Conservation (phyloP, 225 moss, liverwort and hornwort species). For the Takakia lepidozioides region DNA sequence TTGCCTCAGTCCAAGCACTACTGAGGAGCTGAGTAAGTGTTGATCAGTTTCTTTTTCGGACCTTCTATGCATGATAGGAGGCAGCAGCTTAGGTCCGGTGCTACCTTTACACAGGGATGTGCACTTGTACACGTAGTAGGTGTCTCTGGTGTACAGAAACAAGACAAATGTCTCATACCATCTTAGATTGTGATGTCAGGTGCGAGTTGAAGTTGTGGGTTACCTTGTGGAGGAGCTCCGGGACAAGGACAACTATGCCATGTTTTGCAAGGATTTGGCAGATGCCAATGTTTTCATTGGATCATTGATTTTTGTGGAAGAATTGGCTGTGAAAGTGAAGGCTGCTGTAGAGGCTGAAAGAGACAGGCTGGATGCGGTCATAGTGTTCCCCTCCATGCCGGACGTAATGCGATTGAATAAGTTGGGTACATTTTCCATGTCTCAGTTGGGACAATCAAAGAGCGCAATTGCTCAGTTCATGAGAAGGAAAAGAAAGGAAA, state of each 20-base stretch:
- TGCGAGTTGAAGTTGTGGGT: constrained; percentile 90
- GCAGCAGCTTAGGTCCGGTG: neutral
- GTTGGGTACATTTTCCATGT: constrained; percentile 95
- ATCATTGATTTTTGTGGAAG: constrained; percentile 91
- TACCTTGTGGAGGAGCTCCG: constrained; percentile 93
- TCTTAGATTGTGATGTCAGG: constrained; percentile 1
- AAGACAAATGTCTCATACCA: no score
- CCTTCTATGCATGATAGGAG: neutral
- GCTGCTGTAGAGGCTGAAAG: constrained; percentile 68
- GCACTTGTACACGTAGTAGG: neutral
- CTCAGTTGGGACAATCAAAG: constrained; percentile 92
- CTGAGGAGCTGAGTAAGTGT: neutral
- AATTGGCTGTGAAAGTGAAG: constrained; percentile 84
- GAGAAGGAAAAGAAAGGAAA: constrained; percentile 90
- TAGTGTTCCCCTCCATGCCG: constrained; percentile 98
- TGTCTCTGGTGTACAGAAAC: no score
- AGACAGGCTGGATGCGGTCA: constrained; percentile 78
- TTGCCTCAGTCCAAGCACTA: no score
- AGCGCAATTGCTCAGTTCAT: constrained; percentile 98
- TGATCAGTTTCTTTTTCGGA: neutral
- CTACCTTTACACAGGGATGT: neutral
- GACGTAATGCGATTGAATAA: constrained; percentile 97
- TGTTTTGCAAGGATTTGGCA: constrained; percentile 69
- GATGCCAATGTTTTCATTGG: constrained; percentile 98
- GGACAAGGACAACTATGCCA: constrained; percentile 76